A percentile compares a stretch with the other conserved stretches of the same genome.
These are phyloP conservation scores for Backusella macrospora DNA, from an alignment of 192 early-diverging fungal genomes.

Conservation along the genomic window DNA sequence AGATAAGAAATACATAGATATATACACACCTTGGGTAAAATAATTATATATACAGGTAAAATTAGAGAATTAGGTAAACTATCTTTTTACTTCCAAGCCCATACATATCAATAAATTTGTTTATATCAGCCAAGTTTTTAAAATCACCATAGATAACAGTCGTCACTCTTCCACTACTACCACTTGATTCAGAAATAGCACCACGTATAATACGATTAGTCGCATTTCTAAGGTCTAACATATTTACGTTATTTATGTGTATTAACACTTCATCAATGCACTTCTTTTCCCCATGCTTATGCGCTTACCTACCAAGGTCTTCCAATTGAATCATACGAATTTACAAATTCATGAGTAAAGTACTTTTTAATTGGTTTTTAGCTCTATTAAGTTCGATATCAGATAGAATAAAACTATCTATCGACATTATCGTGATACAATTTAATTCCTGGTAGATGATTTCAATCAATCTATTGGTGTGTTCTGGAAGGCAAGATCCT, in stretches of 20 bases:
- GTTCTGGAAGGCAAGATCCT: conserved; percentile 77
- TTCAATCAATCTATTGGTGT: conserved; percentile 70
- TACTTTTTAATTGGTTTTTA: conserved; percentile 93
- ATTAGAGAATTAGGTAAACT: too few relatives aligned
- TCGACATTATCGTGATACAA: conserved; percentile 55
- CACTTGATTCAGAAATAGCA: conserved; percentile 48
- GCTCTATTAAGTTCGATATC: conserved; percentile 75
- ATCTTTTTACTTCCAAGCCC: background rate
- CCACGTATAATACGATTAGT: conserved; percentile 70
- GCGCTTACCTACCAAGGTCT: conserved; percentile 84
- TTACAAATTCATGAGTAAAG: conserved; percentile 91
- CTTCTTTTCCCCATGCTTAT: conserved; percentile 70
- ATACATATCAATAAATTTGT: conserved; percentile 17
- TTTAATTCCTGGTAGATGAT: conserved; percentile 85
- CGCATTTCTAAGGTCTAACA: conserved; percentile 73
- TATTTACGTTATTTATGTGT: conserved; percentile 75
- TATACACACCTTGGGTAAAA: too few relatives aligned
- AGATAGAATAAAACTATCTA: conserved; percentile 43
- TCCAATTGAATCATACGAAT: conserved; percentile 89
- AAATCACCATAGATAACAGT: conserved; percentile 65
- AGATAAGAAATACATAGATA: too few relatives aligned
- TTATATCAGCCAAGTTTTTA: conserved; percentile 42
- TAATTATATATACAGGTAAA: too few relatives aligned
- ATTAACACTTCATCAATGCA: conserved; percentile 74
- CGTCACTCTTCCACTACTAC: conserved; percentile 61